These are phyloP conservation scores for Thalassiosira ordinaria DNA, from an alignment of 352 stramenopile genomes.

Conservation along the genomic window DNA sequence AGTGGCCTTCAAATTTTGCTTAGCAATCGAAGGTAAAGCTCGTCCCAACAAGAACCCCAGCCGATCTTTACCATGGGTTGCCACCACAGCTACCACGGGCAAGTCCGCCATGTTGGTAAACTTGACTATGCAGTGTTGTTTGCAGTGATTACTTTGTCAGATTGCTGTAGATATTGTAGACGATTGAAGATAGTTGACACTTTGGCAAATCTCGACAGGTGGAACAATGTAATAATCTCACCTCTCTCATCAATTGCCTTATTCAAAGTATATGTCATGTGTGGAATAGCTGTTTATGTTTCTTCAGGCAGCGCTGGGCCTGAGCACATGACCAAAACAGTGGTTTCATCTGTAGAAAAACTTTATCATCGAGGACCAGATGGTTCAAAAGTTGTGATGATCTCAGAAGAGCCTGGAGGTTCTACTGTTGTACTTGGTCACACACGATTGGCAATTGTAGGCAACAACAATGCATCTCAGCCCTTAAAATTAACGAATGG, in stretches of 20 bases:
- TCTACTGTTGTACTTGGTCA: constrained; percentile 2
- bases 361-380: constrained; percentile 11
- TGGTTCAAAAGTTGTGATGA: background rate
- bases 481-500: constrained; percentile 3
- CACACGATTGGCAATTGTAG: constrained; percentile 13
- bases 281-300: constrained; percentile 12
- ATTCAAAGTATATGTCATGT: no score
- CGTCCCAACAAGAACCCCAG: background rate
- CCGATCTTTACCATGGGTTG: constrained; percentile 19
- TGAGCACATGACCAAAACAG: background rate
- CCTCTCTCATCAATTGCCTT: no score
- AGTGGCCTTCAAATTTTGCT: background rate
- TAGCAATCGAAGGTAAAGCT: constrained; percentile 15
- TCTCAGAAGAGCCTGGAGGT: background rate
- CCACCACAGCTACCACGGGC: constrained; percentile 21
- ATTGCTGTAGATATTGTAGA: no score
- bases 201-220: no score
- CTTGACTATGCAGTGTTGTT: background rate
- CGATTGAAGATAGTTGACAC: no score
- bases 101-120: constrained; percentile 1
- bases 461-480: constrained; percentile 8
- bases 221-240: no score
- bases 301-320: background rate
- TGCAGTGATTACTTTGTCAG: no score
- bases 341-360: background rate